Evolutionary conservation across 345 rosid genomes (phyloP).

Genomic region (Gossypium herbaceum): DNA sequence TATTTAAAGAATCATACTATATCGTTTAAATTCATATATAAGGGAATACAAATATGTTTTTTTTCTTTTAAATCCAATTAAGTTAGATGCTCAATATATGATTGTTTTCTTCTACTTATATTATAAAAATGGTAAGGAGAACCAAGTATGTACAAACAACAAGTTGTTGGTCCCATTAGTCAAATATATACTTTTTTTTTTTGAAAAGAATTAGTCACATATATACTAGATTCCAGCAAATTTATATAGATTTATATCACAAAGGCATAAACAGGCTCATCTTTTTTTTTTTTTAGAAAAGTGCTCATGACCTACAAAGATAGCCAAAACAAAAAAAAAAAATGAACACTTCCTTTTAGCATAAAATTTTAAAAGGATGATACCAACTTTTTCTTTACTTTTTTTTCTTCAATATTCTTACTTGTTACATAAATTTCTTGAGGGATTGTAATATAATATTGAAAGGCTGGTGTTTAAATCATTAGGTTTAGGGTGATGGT

Average conservation of each 20-base stretch:
- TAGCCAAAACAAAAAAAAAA: background rate
- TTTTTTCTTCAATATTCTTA: background rate
- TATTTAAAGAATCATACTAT: too few relatives aligned
- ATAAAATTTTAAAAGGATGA: background rate
- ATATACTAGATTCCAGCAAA: slow-evolving; percentile 8
- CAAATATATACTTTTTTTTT: background rate
- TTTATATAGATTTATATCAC: slow-evolving; percentile 17
- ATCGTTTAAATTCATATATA: background rate
- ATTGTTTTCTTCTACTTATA: background rate
- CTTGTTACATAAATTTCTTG: background rate
- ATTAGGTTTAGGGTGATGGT: background rate
- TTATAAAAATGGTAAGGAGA: background rate
- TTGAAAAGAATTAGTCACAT: background rate
- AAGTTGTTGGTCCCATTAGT: slow-evolving; percentile 14
- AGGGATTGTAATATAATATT: background rate
- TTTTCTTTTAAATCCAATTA: too few relatives aligned
- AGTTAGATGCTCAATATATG: background rate
- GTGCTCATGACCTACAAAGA: slow-evolving; percentile 9
- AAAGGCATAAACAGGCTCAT: background rate
- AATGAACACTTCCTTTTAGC: background rate
- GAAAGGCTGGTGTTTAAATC: background rate
- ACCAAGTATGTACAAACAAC: slow-evolving; percentile 10
- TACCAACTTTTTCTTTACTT: background rate
- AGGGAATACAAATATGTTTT: too few relatives aligned
- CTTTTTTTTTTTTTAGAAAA: background rate